These are phyloP conservation scores for Leccinum pellstonianum DNA, from an alignment of 768 basidiomycete species.

Conservation along the genomic window DNA sequence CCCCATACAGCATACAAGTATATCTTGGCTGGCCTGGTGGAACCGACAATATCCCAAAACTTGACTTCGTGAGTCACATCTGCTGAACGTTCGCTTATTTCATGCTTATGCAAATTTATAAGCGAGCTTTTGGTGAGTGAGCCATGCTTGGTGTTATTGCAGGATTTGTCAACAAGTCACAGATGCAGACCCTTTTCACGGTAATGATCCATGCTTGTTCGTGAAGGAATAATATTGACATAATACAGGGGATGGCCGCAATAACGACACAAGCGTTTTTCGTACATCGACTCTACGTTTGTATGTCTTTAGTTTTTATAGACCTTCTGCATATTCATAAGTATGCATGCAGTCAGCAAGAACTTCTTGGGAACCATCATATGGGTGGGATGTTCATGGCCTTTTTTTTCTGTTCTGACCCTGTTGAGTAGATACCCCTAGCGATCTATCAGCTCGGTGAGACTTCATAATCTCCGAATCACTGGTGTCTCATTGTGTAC, in stretches of 20 bases:
- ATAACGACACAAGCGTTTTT: slow-evolving; percentile 1
- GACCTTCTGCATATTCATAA: not conserved
- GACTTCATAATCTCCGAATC: not conserved
- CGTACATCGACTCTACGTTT: not conserved
- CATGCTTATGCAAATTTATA: not conserved
- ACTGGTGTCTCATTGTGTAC: not conserved
- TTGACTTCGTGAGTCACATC: not conserved
- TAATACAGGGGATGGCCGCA: not conserved
- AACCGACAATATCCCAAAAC: no score
- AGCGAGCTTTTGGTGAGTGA: slow-evolving; percentile 4
- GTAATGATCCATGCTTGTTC: not conserved
- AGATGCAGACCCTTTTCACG: not conserved
- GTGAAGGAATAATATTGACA: not conserved
- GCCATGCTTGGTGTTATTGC: no score
- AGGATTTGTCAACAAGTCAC: not conserved
- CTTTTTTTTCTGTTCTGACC: not conserved
- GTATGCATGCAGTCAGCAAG: not conserved
- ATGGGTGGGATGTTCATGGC: not conserved
- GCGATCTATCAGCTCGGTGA: slow-evolving; percentile 5
- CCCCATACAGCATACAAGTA: no score
- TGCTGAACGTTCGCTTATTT: not conserved
- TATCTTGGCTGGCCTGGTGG: no score
- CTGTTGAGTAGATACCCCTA: not conserved
- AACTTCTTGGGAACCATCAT: not conserved
- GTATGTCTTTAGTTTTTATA: not conserved